Base-by-base conservation (phyloP, 2,329 filamentous ascomycete species). In the Fusarium falciforme region DNA sequence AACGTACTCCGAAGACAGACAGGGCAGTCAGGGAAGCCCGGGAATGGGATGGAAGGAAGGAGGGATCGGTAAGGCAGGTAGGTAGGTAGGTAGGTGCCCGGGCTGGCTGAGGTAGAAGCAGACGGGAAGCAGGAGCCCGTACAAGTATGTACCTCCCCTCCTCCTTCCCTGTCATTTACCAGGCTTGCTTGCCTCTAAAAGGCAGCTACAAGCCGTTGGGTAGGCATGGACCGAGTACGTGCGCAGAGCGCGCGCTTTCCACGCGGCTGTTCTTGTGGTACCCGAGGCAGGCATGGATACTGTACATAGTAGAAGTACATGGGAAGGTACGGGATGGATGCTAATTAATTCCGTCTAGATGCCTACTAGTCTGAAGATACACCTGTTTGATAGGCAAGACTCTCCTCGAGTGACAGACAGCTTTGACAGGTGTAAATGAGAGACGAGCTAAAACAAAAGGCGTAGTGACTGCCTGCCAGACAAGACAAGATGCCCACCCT, bases 121-220 rank as follows among this genome's bases (percentile, higher is more conserved):
- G 35, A 36, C n/a, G 38, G 38, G 38, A 12, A 52, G 47, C 47
- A 52, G 47, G 47, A 52, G 47, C 47, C 47, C 47, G 25, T 29
- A 52, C 47, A 60, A 60, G 66, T 73, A 49, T 57, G 58, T 60
- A 60, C 58, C 31, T 33, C 6, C 54, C 66, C 65, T 66, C 71
- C 68, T 27, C 57, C 52, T 65, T 62, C 66, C 69, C 64, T 68
- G 68, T 47, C 58, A 55, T 69, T 69, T 62, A 16, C 27, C 58
- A 52, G 47, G 25, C 49, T 74, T 70, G 71, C 61, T 64, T 74
- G 47, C 71, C 71, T 69, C 67, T 74, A 74, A 74, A 29, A 62
- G 71, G 71, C 61, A 74, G 71, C 71, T 61, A 71, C 73, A 58
- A 61, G 71, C 68, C 47, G 47, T 52, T 52, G 47, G 67, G 68